Conservation (phyloP, 371 early-diverging fungal genomes). For the Mortierella polycephala region DNA sequence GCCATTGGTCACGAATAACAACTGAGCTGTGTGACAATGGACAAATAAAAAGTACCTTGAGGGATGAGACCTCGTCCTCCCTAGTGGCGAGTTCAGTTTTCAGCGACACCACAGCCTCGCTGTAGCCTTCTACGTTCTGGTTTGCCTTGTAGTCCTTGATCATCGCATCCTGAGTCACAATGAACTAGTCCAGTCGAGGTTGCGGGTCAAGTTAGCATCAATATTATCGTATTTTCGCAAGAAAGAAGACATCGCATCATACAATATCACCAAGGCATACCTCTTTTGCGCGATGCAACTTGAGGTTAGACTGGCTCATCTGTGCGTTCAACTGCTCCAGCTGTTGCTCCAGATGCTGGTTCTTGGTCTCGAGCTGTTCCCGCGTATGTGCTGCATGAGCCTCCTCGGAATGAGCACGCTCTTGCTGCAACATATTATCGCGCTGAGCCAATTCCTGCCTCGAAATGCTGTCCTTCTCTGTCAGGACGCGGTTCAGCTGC, state of each 20-base stretch:
- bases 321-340: constrained; percentile 73
- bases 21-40: constrained; percentile 14
- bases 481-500: constrained; percentile 33
- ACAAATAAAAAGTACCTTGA: constrained; percentile 60
- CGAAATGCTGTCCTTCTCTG: constrained; percentile 42
- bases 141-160: constrained; percentile 22
- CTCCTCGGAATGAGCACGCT: constrained; percentile 48
- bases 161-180: constrained; percentile 35
- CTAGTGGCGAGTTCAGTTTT: constrained; percentile 67
- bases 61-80: constrained; percentile 75
- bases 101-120: constrained; percentile 79
- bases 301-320: constrained; percentile 56
- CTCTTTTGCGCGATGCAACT: constrained; percentile 81
- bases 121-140: constrained; percentile 50
- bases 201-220: neutral
- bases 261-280: constrained; percentile 41
- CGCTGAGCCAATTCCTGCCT: constrained; percentile 29
- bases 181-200: too few species aligned
- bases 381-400: constrained; percentile 53
- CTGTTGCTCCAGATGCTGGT: constrained; percentile 49
- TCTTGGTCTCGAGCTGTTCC: constrained; percentile 57
- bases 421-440: constrained; percentile 28
- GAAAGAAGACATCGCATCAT: neutral
- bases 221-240: neutral
- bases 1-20: too few species aligned